Conservation (phyloP, 23 red algal species). For the Agarophyton chilense region DNA sequence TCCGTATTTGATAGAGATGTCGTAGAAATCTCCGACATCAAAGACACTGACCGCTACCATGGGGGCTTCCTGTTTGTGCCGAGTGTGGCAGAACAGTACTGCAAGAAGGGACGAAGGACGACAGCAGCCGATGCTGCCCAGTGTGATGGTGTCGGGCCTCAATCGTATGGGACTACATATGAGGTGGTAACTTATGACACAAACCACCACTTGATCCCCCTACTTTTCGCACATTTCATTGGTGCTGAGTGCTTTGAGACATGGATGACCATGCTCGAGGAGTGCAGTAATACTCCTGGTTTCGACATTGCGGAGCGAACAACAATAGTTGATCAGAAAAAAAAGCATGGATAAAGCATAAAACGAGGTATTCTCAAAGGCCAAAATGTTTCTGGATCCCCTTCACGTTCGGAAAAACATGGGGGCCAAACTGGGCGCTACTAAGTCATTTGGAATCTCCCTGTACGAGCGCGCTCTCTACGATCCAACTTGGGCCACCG, state of each 20-base stretch:
- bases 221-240: slow-evolving; percentile 41
- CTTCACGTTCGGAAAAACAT: slow-evolving; percentile 48
- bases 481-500: slow-evolving; percentile 20
- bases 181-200: slow-evolving; percentile 49
- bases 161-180: slow-evolving; percentile 58
- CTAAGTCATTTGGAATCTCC: slow-evolving; percentile 14
- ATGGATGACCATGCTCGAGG: slow-evolving; percentile 27
- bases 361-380: slow-evolving; percentile 20
- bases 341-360: slow-evolving; percentile 39
- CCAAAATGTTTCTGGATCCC: slow-evolving; percentile 48
- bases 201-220: slow-evolving; percentile 33
- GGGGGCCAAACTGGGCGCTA: slow-evolving; percentile 17
- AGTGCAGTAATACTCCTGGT: slow-evolving; percentile 17
- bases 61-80: slow-evolving; percentile 33
- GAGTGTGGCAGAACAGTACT: slow-evolving; percentile 16
- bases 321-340: slow-evolving; percentile 35
- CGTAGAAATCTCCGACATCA: slow-evolving; percentile 13
- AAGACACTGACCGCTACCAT: slow-evolving; percentile 20
- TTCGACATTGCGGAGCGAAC: slow-evolving; percentile 24
- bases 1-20: neutral
- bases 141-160: slow-evolving; percentile 35
- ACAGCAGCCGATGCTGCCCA: slow-evolving; percentile 40
- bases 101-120: neutral
- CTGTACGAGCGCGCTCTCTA: slow-evolving; percentile 7
- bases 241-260: neutral